Base-by-base conservation (phyloP, 140 eudicot species). In the Artemisia princeps region DNA sequence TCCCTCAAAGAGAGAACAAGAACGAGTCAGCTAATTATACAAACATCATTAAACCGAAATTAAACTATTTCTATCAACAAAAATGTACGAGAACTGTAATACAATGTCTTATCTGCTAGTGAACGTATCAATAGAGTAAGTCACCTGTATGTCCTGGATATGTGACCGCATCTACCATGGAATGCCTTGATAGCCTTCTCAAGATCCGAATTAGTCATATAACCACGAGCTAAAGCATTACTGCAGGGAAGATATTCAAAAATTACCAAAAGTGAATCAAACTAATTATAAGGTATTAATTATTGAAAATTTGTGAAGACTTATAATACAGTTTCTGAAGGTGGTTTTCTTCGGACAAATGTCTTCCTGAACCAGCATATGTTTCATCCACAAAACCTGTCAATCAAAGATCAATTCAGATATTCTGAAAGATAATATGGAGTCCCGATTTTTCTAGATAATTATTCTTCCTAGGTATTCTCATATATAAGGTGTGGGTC, bases 121-220 rank as follows among this genome's bases (percentile, higher is more conserved):
- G 1, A 70, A 42, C 1, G 46, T 72, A 60, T 54, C 42, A 28
- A 28, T 52, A 74, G 55, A 26, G 40, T 49, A 73, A 76, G 65
- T 70, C 78, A 92, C 99, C 96, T 92, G 94, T 92, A 92, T 62
- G 84, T 77, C 69, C 88, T 76, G 69, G 96, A 85, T 63, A 92
- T 84, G 70, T 69, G 86, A 77, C 87, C 60, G 73, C 99, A 92
- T 75, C 94, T 79, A 55, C 75, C 70, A 71, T 84, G 82, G 46
- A 88, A 79, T 72, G 88, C 86, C 80, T 76, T 83, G 70, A 92
- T 84, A 72, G 89, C 99, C 75, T 75, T 86, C 80, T 86, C 96
- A 2, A 92, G 81, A 69, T 92, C 99, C 71, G 84, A 73, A 73
- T 92, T 92, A 69, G 76, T 84, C 96, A 86, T 86, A 64, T 92